A percentile compares a stretch with the other conserved stretches of the same genome.
Evolutionary conservation across 2,329 filamentous ascomycete species (phyloP).

Genomic region (Colletotrichum sp.): DNA sequence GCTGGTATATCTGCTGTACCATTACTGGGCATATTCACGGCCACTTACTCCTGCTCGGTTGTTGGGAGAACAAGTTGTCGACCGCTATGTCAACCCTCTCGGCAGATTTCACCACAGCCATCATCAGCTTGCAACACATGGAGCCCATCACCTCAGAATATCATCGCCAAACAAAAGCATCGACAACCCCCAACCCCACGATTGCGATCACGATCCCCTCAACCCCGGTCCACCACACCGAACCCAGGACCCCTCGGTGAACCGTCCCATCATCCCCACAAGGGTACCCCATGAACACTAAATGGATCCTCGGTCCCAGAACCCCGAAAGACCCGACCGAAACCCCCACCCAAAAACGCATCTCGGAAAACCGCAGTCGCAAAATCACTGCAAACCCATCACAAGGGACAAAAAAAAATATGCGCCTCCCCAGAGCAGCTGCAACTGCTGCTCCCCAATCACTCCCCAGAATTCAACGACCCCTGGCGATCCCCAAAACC

Average conservation of each 20-base stretch:
- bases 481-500: neutral
- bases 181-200: neutral
- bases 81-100: rapidly evolving
- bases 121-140: too few relatives aligned
- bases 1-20: neutral
- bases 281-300: neutral
- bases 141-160: too few relatives aligned
- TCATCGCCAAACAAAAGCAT: rapidly evolving
- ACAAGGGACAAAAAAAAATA: neutral
- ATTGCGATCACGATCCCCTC: neutral
- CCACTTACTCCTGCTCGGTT: neutral
- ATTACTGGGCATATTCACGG: neutral
- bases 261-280: neutral
- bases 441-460: neutral
- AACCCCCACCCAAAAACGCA: neutral
- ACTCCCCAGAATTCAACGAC: neutral
- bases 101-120: neutral
- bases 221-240: neutral
- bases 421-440: neutral
- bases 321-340: neutral
- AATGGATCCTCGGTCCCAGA: neutral
- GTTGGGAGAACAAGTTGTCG: neutral
- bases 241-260: neutral
- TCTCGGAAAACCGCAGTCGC: neutral
- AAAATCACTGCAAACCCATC: neutral